Base-by-base conservation (phyloP, 1,139 yeast species). In the Kazachstania sp. region DNA sequence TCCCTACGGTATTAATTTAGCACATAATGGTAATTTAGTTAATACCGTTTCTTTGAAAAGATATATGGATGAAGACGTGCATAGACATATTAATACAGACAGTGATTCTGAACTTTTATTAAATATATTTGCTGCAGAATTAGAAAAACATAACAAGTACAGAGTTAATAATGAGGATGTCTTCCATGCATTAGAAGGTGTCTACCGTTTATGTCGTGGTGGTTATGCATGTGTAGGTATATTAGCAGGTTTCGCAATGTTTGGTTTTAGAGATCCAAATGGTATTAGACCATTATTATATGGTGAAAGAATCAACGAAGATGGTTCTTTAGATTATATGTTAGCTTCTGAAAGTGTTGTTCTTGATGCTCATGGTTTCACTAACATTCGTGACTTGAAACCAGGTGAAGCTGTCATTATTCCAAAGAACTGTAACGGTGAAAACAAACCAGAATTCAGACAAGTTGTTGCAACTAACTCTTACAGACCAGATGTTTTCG, bases 341-440 rank as follows among this genome's bases (percentile, higher is more conserved):
- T 71, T 94, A 58, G 95, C 97, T 1, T 85, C 95, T 12, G 98
- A 92, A 68, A 84, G 95, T 49, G 97, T 94, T 53, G 98, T 88
- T 3, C 73, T 92, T 55, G 86, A 85, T 65, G 96, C 97, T n/a
- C 95, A 87, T 58, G 95, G 95, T 20, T 92, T 82, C 69, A 72
- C 75, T 51, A 80, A 75, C 39, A 86, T 83, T 71, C 74, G 87
- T 58, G 98, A 92, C 64, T 70, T 94, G 49, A 71, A 75, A 52
- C 98, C 98, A 1, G 99, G 99, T 61, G 95, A 94, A 70, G 97
- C 96, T 11, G 95, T 92, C 42, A 86, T 94, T 55, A 83, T 92
- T 57, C 88, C 87, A 52, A 88, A 88, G 67, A 77, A 75, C 54
- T 71, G 79, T 41, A 68, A 71, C 67, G 51, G 46, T 15, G 64